A percentile compares a stretch with the other conserved stretches of the same genome.
Evolutionary conservation across 2,329 filamentous ascomycete species (phyloP).

Genomic region (Xylaria sp.): DNA sequence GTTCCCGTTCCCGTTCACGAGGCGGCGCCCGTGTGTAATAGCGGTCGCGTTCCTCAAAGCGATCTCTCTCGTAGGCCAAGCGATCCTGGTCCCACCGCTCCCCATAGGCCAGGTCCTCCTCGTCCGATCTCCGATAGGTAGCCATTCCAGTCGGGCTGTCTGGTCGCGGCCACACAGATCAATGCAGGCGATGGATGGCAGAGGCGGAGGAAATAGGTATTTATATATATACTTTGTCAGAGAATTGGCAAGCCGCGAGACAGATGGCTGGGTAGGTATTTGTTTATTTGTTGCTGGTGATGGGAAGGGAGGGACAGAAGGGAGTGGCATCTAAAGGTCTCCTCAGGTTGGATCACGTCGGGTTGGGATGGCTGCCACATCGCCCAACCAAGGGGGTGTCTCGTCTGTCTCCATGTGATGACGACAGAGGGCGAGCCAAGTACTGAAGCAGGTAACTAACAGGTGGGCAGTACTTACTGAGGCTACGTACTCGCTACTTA

Average conservation of each 20-base stretch:
- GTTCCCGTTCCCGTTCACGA: slow-evolving; percentile 37
- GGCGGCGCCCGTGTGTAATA: slow-evolving; percentile 54
- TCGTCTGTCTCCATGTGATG: neutral
- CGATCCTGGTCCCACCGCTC: slow-evolving; percentile 68
- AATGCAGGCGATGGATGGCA: neutral
- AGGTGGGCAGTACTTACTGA: no score
- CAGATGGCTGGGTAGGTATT: neutral
- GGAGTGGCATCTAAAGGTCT: neutral
- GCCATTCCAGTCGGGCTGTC: slow-evolving; percentile 22
- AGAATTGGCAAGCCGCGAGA: neutral
- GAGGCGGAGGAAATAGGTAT: neutral
- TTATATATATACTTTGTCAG: neutral
- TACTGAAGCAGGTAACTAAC: neutral
- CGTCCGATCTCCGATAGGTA: slow-evolving; percentile 41
- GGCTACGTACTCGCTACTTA: neutral
- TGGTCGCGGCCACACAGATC: neutral
- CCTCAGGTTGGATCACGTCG: neutral
- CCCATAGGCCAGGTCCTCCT: slow-evolving; percentile 53
- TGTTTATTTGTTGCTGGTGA: neutral
- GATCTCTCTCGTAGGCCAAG: slow-evolving; percentile 61
- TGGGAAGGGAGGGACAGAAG: neutral
- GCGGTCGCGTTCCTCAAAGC: slow-evolving; percentile 65
- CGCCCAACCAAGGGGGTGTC: neutral
- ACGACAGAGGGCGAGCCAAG: slow-evolving; percentile 1
- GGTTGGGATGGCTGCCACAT: neutral